These are phyloP conservation scores for Wickerhamomyces rabaulensis DNA, from an alignment of 805 yeast species.

Conservation along the genomic window DNA sequence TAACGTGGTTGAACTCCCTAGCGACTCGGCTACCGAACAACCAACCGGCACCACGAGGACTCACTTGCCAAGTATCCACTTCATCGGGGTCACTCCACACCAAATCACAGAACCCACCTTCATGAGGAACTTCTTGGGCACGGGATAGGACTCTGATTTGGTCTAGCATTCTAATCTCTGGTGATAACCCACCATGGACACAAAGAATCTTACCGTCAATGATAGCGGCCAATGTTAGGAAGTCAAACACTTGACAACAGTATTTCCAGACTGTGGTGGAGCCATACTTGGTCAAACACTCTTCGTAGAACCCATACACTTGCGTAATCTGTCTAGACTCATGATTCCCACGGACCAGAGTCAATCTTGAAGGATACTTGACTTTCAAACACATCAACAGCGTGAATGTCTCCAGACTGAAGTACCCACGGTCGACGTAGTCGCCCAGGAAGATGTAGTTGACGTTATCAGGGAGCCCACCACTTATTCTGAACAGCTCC, in stretches of 20 bases:
- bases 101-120: conserved; percentile 96
- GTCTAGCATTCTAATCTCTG: conserved; percentile 95
- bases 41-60: conserved; percentile 99
- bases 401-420: conserved; percentile 90
- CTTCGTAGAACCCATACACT: conserved; percentile 97
- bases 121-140: conserved; percentile 98
- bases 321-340: conserved; percentile 98
- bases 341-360: conserved; percentile 95
- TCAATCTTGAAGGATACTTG: conserved; percentile 76
- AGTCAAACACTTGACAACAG: conserved; percentile 95
- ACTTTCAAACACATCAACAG: conserved; percentile 90
- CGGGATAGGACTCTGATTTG: conserved; percentile 91
- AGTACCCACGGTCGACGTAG: conserved; percentile 97
- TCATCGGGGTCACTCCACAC: conserved; percentile 99
- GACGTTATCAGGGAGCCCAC: conserved; percentile 84
- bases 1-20: conserved; percentile 92
- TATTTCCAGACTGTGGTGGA: conserved; percentile 94
- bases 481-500: conserved; percentile 84
- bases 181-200: conserved; percentile 96
- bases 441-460: conserved; percentile 90
- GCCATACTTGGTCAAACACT: conserved; percentile 88
- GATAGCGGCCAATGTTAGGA: conserved; percentile 89
- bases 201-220: conserved; percentile 92
- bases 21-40: conserved; percentile 91
- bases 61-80: conserved; percentile 96